Base-by-base conservation (phyloP, 176 grass and related monocot species). In the Eleusine coracana region DNA sequence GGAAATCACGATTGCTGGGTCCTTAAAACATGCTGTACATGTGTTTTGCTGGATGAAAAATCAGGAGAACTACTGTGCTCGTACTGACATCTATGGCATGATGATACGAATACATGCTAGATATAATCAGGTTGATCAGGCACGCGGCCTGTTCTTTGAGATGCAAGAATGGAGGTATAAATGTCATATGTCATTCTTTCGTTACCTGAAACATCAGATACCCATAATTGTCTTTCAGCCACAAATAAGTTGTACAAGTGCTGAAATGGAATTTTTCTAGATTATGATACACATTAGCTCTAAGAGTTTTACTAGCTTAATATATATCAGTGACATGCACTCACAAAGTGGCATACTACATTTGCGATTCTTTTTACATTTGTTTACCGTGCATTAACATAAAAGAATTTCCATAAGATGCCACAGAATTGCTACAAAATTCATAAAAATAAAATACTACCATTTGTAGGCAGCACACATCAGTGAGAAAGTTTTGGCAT, bases 31-130 rank as follows among this genome's bases (percentile, higher is more conserved):
- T 85, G 91, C 87, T 50, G 73, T 88, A 55, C 85, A 95, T 68
- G 96, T 98, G 52, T 98, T 98, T 55, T 38, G 82, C 78, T 98
- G 91, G 96, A 95, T 98, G 96, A 98, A 95, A 79, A 98, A 88
- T 88, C 96, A 98, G 68, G 88, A 82, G 68, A 87, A 95, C 66
- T 95, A 98, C 42, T 88, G 89, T 75, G 88, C 96, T 69, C 82
- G 77, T 50, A 93, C 83, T 68, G 87, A 92, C 69, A 95, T 98
- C 25, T 98, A 98, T 74, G 85, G 82, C 65, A 91, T 95, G 89
- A 87, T 98, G 88, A 93, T 98, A 86, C 87, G 82, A 27, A 71
- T 98, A 74, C 82, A 95, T 85, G 89, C 92, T 13, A 98, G 85
- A 74, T 85, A 98, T 86, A 95, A 88, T 79, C 90, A 77, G 10